A percentile compares a stretch with the other conserved stretches of the same genome.
phyloP scores from a whole-genome alignment of 768 basidiomycete species.

The Pisolithus sp. region DNA sequence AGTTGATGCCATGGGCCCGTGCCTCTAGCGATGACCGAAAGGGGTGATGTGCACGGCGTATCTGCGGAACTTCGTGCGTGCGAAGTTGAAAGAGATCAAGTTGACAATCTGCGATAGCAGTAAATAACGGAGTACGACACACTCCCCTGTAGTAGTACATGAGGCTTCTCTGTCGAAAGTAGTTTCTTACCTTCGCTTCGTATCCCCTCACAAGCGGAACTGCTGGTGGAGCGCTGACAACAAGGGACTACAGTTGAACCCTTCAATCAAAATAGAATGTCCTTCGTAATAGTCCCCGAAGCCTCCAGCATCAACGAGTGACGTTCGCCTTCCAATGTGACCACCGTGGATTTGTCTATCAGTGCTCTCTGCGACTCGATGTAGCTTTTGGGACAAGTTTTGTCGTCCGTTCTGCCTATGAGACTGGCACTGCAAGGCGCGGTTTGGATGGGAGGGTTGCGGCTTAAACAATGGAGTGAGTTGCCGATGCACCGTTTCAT shows the following conservation, averaged over 20 bases:
- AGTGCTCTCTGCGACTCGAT: slow-evolving; percentile 44
- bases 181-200: too few species aligned
- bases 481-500: neutral
- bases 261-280: slow-evolving; percentile 42
- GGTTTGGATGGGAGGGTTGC: slow-evolving; percentile 39
- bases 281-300: slow-evolving; percentile 45
- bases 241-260: neutral
- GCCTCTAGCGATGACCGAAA: too few species aligned
- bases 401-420: slow-evolving; percentile 53
- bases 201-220: too few species aligned
- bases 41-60: too few species aligned
- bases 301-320: slow-evolving; percentile 71
- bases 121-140: too few species aligned
- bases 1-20: too few species aligned
- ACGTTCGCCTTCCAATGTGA: slow-evolving; percentile 48
- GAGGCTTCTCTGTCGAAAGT: too few species aligned
- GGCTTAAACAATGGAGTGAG: slow-evolving; percentile 20
- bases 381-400: slow-evolving; percentile 34
- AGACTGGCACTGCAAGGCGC: slow-evolving; percentile 46
- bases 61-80: too few species aligned
- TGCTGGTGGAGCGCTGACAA: too few species aligned
- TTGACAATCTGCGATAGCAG: too few species aligned
- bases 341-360: slow-evolving; percentile 42
- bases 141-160: too few species aligned
- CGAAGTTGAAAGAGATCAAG: too few species aligned